Conservation (phyloP, 768 basidiomycete species). For the Suillus paluster region DNA sequence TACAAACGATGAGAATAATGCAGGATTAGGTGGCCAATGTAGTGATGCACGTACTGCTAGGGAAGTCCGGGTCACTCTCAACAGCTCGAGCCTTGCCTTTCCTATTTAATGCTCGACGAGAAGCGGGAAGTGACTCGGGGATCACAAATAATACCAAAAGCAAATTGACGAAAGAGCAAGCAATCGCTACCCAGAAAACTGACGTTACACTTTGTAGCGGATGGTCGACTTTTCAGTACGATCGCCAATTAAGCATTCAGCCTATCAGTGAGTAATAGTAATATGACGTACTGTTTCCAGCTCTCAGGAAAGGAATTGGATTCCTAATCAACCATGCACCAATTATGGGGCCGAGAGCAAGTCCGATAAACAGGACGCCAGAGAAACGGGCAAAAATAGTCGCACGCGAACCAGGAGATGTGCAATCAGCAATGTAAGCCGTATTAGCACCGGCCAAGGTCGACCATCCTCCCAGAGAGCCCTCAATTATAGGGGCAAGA, state of each 20-base stretch:
- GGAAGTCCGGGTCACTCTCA: conserved; percentile 13
- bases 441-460: conserved; percentile 64
- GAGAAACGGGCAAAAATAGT: conserved; percentile 69
- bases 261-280: not conserved
- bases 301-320: conserved; percentile 38
- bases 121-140: conserved; percentile 55
- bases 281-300: conserved; percentile 25
- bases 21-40: not conserved
- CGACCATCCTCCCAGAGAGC: conserved; percentile 80
- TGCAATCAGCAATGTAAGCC: conserved; percentile 77
- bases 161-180: conserved; percentile 50
- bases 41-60: conserved; percentile 17
- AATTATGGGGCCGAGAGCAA: conserved; percentile 80
- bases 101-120: conserved; percentile 28
- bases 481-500: conserved; percentile 79
- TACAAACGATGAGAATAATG: conserved; percentile 4
- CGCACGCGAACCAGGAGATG: conserved; percentile 80
- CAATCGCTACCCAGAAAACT: conserved; percentile 59
- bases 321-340: conserved; percentile 55
- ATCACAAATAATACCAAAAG: conserved; percentile 64
- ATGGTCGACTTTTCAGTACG: conserved; percentile 27
- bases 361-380: conserved; percentile 78
- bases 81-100: conserved; percentile 36
- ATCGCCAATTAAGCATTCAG: conserved; percentile 18
- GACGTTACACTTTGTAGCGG: conserved; percentile 45